Conservation (phyloP, 306 rosid species). For the Carpinus fangiana region DNA sequence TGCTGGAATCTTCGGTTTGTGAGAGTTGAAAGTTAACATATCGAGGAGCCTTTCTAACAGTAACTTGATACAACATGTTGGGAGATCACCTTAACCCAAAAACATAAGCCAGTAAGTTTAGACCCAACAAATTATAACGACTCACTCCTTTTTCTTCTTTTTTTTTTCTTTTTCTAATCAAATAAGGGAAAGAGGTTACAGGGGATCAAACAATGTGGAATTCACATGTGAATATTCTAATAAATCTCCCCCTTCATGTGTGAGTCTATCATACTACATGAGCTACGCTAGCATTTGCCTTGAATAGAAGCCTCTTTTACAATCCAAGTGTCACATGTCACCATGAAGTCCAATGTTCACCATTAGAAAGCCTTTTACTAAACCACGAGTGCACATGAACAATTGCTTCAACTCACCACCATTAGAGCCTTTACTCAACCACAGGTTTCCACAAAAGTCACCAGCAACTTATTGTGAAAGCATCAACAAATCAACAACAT, state of each 20-base stretch:
- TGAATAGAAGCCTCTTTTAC: neutral
- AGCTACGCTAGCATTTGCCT: neutral
- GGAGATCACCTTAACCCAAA: neutral
- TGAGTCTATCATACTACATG: neutral
- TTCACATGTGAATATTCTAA: neutral
- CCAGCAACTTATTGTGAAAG: neutral
- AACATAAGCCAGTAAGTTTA: neutral
- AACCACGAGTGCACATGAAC: neutral
- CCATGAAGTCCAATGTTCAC: neutral
- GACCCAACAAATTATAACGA: too few relatives aligned
- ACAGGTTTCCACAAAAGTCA: neutral
- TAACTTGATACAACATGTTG: neutral
- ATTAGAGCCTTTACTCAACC: neutral
- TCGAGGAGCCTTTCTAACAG: neutral
- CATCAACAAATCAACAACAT: neutral
- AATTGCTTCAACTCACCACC: neutral
- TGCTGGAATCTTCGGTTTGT: neutral
- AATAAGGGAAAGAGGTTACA: too few relatives aligned
- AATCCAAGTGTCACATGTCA: neutral
- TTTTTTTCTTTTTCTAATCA: too few relatives aligned
- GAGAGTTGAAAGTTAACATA: neutral
- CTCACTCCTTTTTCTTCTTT: neutral
- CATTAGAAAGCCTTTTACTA: neutral
- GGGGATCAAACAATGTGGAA: neutral
- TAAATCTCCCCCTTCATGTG: neutral